These are phyloP conservation scores for Plasmodium fragile DNA, from an alignment of 169 alveolate genomes.

Conservation along the genomic window DNA sequence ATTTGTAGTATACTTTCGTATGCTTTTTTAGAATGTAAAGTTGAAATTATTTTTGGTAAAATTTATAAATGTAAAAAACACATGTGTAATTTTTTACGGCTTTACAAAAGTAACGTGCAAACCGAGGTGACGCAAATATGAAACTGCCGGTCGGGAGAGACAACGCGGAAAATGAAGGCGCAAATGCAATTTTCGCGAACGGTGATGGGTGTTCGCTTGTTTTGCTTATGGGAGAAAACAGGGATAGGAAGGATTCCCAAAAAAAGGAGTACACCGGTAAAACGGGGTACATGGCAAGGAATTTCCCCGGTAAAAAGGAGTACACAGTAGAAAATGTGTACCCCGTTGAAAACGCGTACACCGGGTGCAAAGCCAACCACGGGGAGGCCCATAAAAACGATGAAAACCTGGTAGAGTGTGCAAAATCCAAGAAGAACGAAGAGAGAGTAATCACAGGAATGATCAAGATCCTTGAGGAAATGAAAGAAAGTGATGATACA, in stretches of 20 bases:
- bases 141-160: neutral
- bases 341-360: neutral
- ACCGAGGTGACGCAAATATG: constrained; percentile 8
- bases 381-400: neutral
- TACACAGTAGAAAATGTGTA: neutral
- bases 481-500: neutral
- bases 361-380: neutral
- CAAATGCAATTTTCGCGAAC: constrained; percentile 2
- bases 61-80: neutral
- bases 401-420: neutral
- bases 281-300: neutral
- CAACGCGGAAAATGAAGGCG: neutral
- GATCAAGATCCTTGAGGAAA: neutral
- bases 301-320: neutral
- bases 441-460: neutral
- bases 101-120: neutral
- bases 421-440: neutral
- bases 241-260: constrained; percentile 9
- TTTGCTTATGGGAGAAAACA: constrained; percentile 23
- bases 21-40: neutral
- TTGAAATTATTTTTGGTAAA: neutral
- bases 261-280: neutral
- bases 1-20: neutral
- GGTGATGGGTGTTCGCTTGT: constrained; percentile 72
- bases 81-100: neutral